These are phyloP conservation scores for Stephanodiscus triporus DNA, from an alignment of 108 stramenopile species.

Conservation along the genomic window DNA sequence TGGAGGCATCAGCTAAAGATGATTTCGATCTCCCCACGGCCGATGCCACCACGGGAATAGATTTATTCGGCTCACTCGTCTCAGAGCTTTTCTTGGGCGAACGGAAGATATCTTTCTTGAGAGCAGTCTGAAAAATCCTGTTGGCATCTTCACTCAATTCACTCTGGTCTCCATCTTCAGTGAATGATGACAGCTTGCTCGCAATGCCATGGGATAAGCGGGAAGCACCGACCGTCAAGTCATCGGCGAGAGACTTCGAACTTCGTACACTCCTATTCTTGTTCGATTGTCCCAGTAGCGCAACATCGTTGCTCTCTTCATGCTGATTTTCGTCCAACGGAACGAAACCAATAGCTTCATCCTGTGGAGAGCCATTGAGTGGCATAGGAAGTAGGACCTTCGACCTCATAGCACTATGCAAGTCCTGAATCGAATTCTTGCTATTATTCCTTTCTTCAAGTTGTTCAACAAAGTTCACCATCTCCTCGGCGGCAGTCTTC, in stretches of 20 bases:
- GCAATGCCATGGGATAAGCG: slow-evolving; percentile 11
- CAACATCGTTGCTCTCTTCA: not conserved
- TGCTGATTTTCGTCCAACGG: slow-evolving; percentile 7
- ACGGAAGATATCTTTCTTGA: slow-evolving; percentile 17
- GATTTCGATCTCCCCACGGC: slow-evolving; percentile 5
- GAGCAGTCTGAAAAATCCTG: slow-evolving; percentile 33
- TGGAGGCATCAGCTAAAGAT: slow-evolving; percentile 9
- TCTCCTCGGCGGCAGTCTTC: slow-evolving; percentile 12
- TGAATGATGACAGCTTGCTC: slow-evolving; percentile 15
- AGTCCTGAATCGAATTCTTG: not conserved
- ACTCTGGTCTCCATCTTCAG: slow-evolving; percentile 10
- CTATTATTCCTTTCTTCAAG: not conserved
- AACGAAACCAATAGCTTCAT: slow-evolving; percentile 5
- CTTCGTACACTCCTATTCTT: slow-evolving; percentile 14
- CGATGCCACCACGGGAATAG: no score
- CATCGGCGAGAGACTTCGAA: slow-evolving; percentile 45
- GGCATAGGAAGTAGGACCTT: slow-evolving; percentile 1
- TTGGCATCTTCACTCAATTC: slow-evolving; percentile 40
- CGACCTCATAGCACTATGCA: not conserved
- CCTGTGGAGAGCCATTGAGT: not conserved
- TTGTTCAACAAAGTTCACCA: slow-evolving; percentile 6
- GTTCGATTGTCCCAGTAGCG: slow-evolving; percentile 26
- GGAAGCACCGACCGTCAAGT: slow-evolving; percentile 31
- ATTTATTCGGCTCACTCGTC: not conserved
- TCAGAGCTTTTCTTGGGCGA: not conserved